Conservation (phyloP, 331 rosid genomes). For the Acacia concinna region DNA sequence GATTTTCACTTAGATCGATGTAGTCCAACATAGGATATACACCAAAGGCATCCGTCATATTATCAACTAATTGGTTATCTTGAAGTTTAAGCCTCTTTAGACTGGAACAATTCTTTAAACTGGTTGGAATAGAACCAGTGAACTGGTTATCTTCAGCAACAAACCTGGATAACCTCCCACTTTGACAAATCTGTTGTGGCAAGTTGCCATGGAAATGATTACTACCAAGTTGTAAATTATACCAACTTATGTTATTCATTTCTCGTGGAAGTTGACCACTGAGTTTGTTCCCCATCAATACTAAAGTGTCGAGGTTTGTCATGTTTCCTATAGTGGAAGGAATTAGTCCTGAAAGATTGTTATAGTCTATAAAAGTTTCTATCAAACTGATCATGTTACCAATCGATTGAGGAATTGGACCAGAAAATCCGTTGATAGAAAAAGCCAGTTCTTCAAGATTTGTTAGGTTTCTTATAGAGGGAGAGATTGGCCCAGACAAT, state of each 20-base stretch:
- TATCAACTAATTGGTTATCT: neutral
- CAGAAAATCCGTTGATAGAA: neutral
- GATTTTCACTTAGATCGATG: neutral
- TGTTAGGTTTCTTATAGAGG: neutral
- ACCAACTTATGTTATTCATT: neutral
- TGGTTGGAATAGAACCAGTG: neutral
- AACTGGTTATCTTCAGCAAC: neutral
- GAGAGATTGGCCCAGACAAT: neutral
- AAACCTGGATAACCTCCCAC: neutral
- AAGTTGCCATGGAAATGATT: neutral
- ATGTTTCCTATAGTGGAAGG: neutral
- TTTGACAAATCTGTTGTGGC: neutral
- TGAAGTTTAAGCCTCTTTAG: neutral
- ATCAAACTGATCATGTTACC: neutral
- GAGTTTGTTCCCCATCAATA: rapidly evolving
- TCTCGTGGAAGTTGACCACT: neutral
- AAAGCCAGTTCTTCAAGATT: neutral
- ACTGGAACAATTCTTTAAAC: neutral
- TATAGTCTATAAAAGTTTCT: too few relatives aligned
- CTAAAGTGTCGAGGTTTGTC: neutral
- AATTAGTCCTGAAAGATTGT: neutral
- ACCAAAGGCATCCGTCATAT: neutral
- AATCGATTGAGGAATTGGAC: neutral
- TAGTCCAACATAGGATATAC: neutral
- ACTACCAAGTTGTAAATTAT: rapidly evolving